Evolutionary conservation across 2,329 filamentous ascomycete genomes (phyloP).

Genomic region (Aureobasidium musti): DNA sequence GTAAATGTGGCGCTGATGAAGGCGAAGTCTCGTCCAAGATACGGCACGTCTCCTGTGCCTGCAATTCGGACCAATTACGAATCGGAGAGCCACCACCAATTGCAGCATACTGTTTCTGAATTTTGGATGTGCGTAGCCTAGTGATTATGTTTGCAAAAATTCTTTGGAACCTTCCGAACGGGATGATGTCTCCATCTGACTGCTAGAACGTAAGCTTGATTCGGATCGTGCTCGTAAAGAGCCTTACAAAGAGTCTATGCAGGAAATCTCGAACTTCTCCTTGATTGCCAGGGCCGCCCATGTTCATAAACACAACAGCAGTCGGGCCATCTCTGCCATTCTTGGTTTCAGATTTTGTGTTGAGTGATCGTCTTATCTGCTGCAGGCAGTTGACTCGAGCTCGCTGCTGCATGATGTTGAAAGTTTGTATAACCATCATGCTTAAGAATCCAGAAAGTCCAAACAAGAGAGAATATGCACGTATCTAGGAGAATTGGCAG

Average conservation of each 20-base stretch:
- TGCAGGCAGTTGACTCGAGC: neutral
- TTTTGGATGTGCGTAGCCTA: constrained; percentile 88
- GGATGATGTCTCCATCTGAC: neutral
- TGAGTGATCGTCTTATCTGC: neutral
- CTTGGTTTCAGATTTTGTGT: neutral
- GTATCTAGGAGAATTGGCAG: neutral
- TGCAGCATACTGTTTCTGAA: constrained; percentile 88
- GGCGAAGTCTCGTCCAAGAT: constrained; percentile 87
- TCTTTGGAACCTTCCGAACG: neutral
- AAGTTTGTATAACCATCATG: neutral
- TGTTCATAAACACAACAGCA: constrained; percentile 98
- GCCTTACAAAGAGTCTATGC: constrained; percentile 82
- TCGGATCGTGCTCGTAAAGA: neutral
- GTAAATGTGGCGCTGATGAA: constrained; percentile 92
- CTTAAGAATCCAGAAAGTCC: neutral
- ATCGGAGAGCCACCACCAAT: constrained; percentile 99
- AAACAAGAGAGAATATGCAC: neutral
- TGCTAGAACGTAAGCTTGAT: constrained; percentile 40
- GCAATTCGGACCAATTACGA: constrained; percentile 95
- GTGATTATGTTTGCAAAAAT: constrained; percentile 65
- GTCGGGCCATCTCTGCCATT: constrained; percentile 70
- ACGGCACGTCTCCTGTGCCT: constrained; percentile 95
- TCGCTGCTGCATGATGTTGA: neutral
- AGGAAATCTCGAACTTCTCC: constrained; percentile 88
- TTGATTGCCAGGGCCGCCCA: constrained; percentile 90